These are phyloP conservation scores for Syzygium malaccense DNA, from an alignment of 441 rosid genomes.

Conservation along the genomic window DNA sequence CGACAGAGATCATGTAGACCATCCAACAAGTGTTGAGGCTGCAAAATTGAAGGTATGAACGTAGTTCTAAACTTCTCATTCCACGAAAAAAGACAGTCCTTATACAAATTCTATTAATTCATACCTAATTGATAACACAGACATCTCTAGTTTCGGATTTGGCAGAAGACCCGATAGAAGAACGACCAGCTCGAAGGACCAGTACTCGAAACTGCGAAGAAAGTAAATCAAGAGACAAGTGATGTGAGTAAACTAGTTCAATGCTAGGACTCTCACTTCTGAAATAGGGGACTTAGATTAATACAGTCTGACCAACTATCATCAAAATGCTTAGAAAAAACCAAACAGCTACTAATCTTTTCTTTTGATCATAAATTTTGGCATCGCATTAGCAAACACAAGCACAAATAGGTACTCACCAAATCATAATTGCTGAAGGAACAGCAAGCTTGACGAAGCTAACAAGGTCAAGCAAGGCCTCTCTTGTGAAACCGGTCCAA, in stretches of 20 bases:
- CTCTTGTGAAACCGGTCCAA: constrained; percentile 51
- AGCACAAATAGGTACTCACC: constrained; percentile 14
- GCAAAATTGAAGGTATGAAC: neutral
- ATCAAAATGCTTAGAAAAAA: neutral
- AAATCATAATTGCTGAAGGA: constrained; percentile 70
- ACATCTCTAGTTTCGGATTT: constrained; percentile 63
- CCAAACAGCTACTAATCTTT: neutral
- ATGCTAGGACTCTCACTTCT: neutral
- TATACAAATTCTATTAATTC: neutral
- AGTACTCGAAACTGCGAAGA: constrained; percentile 48
- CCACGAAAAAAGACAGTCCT: neutral
- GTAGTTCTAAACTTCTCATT: neutral
- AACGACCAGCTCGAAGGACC: constrained; percentile 73
- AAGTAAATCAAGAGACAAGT: neutral
- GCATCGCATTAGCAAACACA: neutral
- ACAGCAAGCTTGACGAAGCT: constrained; percentile 48
- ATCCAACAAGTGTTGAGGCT: constrained; percentile 51
- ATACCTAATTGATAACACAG: constrained; percentile 67
- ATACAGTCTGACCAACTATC: neutral
- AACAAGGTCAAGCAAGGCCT: constrained; percentile 28
- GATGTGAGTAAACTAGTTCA: neutral
- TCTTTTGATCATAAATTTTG: neutral
- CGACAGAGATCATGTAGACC: constrained; percentile 46
- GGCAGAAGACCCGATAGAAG: constrained; percentile 69
- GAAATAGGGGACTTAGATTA: neutral